phyloP scores from a whole-genome alignment of 2,329 filamentous ascomycete species.

The Coniochaeta hoffmannii region DNA sequence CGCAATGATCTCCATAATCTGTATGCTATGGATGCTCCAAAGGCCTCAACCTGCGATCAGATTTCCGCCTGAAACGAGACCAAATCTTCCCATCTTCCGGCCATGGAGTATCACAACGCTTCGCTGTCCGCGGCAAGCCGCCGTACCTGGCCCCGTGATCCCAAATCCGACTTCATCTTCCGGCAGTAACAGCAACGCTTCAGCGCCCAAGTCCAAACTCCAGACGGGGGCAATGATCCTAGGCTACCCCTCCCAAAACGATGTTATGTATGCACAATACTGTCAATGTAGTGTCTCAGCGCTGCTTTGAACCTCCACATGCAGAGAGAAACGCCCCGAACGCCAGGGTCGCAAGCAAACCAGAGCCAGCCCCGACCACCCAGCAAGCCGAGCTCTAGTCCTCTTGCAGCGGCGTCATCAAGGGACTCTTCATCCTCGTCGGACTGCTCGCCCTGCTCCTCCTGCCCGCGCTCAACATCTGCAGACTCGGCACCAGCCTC shows the following conservation, averaged over 20 bases:
- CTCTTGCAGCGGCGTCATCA: slow-evolving; percentile 41
- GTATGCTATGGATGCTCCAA: not conserved
- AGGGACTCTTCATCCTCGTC: slow-evolving; percentile 51
- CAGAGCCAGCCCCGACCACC: slow-evolving; percentile 4
- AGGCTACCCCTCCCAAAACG: not conserved
- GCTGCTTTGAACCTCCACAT: not conserved
- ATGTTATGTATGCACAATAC: not conserved
- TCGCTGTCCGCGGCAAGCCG: not conserved
- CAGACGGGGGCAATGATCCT: not conserved
- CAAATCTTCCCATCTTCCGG: not conserved
- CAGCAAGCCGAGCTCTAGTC: slow-evolving; percentile 12
- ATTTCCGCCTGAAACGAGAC: not conserved
- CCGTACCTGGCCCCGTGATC: not conserved
- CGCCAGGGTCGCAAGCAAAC: not conserved
- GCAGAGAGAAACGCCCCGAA: not conserved
- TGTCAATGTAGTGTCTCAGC: not conserved
- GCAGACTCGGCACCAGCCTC: slow-evolving; percentile 51
- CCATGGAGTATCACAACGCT: not conserved
- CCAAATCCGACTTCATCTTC: not conserved
- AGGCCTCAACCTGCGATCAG: not conserved
- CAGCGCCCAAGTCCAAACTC: not conserved
- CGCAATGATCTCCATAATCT: not conserved
- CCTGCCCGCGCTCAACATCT: slow-evolving; percentile 48
- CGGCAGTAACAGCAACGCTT: not conserved
- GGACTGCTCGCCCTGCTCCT: slow-evolving; percentile 51